Evolutionary conservation across 208 protist genomes (phyloP), one percentile per base, ranked within the genome.

Genomic region (Trypanosoma platydactyli): DNA sequence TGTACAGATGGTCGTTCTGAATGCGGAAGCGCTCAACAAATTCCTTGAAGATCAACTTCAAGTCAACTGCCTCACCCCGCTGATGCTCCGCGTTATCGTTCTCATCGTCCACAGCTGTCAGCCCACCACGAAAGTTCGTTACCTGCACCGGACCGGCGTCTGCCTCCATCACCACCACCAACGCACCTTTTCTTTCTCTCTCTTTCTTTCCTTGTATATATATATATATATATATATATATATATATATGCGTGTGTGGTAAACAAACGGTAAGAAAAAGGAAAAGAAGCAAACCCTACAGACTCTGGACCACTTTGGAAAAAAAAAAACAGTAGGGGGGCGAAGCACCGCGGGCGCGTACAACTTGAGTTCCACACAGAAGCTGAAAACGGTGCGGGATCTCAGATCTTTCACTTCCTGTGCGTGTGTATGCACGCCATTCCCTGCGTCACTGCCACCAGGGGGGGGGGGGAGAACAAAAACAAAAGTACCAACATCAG

Each of bases 1-100:
- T 93, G 76, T 97, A 97, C 27, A 94, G 41, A 51, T 93, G 94
- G 53, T 77, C 77, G 58, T 89, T 83, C 15, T 88, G 77, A 35
- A 94, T 81, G 57, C 83, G 83, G 65, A 90, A 95, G 30, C 83
- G 80, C 25, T 72, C 80, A 45, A 97, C 51, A 64, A 97, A 94
- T 48, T 89, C 81, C 63, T 84, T 84, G n/a, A 81, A 70, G 25
- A 96, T 73, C 0, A 92, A 73, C 25, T 83, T 84, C 15, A 90
- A 66, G 48, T 93, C 90, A 0, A 68, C 64, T 20, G 73, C 80
- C 51, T 82, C 79, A 38, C 75, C 78, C 49, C 64, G 54, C 49
- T 66, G 71, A 53, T 49, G 79, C 60, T 53, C 64, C 5, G 53
- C 59, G 5, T 62, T 57, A 22, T 73, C 68, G 13, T 38, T 38